Evolutionary conservation across 2,329 filamentous ascomycete species (phyloP).

Genomic region (Stemphylium vesicarium): DNA sequence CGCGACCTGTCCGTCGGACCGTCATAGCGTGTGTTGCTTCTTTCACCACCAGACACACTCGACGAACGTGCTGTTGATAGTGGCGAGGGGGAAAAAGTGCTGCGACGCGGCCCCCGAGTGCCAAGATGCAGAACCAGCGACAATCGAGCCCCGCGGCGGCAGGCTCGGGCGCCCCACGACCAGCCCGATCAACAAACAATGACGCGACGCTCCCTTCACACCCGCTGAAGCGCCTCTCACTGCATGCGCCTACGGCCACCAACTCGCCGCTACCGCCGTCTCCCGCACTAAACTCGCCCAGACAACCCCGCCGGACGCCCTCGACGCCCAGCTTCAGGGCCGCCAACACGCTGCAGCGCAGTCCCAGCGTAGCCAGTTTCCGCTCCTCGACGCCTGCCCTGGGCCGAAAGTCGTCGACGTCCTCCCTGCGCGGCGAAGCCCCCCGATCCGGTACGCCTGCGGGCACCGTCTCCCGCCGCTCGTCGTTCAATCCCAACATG

Average conservation of each 20-base stretch:
- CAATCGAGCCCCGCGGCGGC: slow-evolving; percentile 12
- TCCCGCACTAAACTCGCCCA: slow-evolving; percentile 36
- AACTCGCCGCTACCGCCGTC: slow-evolving; percentile 41
- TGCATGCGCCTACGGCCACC: slow-evolving; percentile 41
- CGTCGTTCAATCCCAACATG: slow-evolving; percentile 53
- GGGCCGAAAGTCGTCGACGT: slow-evolving; percentile 51
- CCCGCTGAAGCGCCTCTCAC: slow-evolving; percentile 47
- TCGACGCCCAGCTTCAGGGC: slow-evolving; percentile 39
- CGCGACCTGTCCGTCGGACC: slow-evolving; percentile 7
- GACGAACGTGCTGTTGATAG: slow-evolving; percentile 1
- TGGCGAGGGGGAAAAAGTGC: slow-evolving; percentile 26
- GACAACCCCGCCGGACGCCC: slow-evolving; percentile 24
- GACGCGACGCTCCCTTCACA: slow-evolving; percentile 42
- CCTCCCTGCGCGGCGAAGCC: slow-evolving; percentile 50
- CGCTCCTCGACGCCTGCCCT: slow-evolving; percentile 51
- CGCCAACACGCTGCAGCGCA: slow-evolving; percentile 48
- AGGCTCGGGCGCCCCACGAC: slow-evolving; percentile 16
- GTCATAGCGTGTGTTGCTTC: slow-evolving; percentile 24
- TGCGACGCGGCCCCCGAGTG: slow-evolving; percentile 30
- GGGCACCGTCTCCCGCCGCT: slow-evolving; percentile 48
- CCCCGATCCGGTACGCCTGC: slow-evolving; percentile 44
- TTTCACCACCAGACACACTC: slow-evolving; percentile 14
- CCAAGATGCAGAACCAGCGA: slow-evolving; percentile 36
- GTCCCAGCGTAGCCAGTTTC: slow-evolving; percentile 52
- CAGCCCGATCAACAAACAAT: slow-evolving; percentile 43